Evolutionary conservation across 164 flowering plant genomes (phyloP), one percentile per base, ranked within the genome.

Genomic region (Magnolia changhungtana): DNA sequence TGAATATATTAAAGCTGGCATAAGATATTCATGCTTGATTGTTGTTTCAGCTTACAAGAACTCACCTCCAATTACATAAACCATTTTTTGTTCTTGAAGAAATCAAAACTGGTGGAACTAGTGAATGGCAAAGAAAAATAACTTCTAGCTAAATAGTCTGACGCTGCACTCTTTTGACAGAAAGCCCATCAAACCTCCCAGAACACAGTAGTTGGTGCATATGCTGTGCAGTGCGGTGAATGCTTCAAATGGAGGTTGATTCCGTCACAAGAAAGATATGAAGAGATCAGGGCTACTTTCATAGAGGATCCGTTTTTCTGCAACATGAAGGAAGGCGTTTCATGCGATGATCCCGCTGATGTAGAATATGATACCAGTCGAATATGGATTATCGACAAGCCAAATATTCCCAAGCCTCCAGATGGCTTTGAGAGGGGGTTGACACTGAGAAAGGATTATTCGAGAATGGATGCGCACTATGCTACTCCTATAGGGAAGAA

Each of bases 181-280:
- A 81, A 69, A 65, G 37, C 59, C 20, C 70, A 45, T 55, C 19
- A 63, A 55, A 8, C 13, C 61, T 55, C 3, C 11, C 14, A 51
- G 45, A 21, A 50, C 9, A 37, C 45, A n/a, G 67, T 83, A 0
- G 66, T 84, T 63, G 84, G 84, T 72, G 13, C 75, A 19, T 92
- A 79, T 82, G 92, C 91, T 52, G 91, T 78, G 27, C 96, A 95
- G 69, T 95, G 98, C 78, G 85, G 69, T 24, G 78, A 89, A 68
- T 93, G 98, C 86, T 79, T 76, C 31, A 95, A 92, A 78, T 92
- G 97, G 97, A 91, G 97, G 86, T 37, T 82, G 69, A 80, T 95
- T 67, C 83, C 85, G 4, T 78, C 93, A 4, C 72, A 83, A 79
- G 94, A 89, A 80, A 95, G 90, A 80, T 95, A 80, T 70, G 98